Evolutionary conservation across 768 basidiomycete species (phyloP), one percentile per base, ranked within the genome.

Genomic region (Tricholoma flavovirens): DNA sequence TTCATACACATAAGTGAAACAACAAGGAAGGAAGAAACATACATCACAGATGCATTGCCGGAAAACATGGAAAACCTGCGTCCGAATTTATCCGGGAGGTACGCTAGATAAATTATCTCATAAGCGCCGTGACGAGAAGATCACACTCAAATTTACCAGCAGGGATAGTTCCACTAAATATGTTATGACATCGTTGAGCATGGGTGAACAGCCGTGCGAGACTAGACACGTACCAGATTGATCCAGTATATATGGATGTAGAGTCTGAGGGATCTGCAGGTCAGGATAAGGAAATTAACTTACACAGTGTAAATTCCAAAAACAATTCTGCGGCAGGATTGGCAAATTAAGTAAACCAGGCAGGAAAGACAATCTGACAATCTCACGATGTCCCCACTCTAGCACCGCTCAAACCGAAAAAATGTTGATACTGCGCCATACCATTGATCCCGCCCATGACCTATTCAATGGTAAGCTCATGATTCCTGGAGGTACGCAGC

Each of bases 401-500:
- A 48, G 76, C 73, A 29, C 71, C 68, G 4, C 58, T 65, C 70
- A 81, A 56, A 19, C 73, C 74, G 60, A 82, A 82, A 59, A 78
- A 81, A 0, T 60, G 42, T 57, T 80, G 79, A 57, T 76, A 77
- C 53, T 77, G 75, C 19, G 61, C 55, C 79, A 81, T 81, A 51
- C 73, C 73, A 60, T 82, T 81, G 63, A 81, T 76, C 48, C 77
- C 76, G 22, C 76, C 73, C 80, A 81, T 81, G 55, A 80, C 77
- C 76, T 77, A 58, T 10, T 36, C 21, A 50, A 48, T 29, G 19
- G 14, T 45, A 22, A 45, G 29, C 19, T 55, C 55, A 57, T 29
- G 40, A 50, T 49, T 51, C 38, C 21, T 12, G 30, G 15, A 33
- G 9, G 5, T n/a, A 35, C n/a, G 29, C 3, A 24, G 11, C 14